These are phyloP conservation scores for Miscanthus lutarioriparius DNA, from an alignment of 176 grass and related monocot species.

Conservation along the genomic window DNA sequence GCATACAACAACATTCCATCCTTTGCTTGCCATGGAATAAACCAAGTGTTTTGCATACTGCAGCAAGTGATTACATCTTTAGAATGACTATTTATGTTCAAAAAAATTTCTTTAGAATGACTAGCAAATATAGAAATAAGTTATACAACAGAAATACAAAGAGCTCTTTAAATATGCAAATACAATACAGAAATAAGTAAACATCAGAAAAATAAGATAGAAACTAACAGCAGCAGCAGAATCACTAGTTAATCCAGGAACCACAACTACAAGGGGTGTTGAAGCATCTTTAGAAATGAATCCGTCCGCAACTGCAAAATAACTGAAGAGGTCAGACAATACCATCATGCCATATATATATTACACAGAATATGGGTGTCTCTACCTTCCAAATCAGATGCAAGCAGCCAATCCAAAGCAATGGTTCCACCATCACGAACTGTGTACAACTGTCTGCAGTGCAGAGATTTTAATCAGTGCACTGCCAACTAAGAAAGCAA, in stretches of 20 bases:
- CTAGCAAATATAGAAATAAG: slow-evolving; percentile 23
- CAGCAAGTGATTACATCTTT: slow-evolving; percentile 34
- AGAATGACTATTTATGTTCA: slow-evolving; percentile 21
- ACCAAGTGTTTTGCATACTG: slow-evolving; percentile 87
- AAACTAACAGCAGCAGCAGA: slow-evolving; percentile 82
- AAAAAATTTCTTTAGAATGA: slow-evolving; percentile 28
- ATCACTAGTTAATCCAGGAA: slow-evolving; percentile 92
- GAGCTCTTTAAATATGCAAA: slow-evolving; percentile 24
- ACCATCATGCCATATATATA: slow-evolving; percentile 32
- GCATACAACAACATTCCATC: slow-evolving; percentile 93
- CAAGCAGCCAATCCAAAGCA: slow-evolving; percentile 88
- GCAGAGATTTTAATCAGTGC: slow-evolving; percentile 24
- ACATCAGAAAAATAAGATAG: slow-evolving; percentile 19
- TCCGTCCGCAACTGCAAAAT: slow-evolving; percentile 54
- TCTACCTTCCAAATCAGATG: slow-evolving; percentile 59
- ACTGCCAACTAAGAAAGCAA: slow-evolving; percentile 13
- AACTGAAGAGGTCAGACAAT: slow-evolving; percentile 33
- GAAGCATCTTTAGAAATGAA: slow-evolving; percentile 73
- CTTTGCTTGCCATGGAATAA: slow-evolving; percentile 68
- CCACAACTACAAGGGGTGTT: slow-evolving; percentile 73
- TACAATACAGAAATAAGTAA: background rate
- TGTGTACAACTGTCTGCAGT: slow-evolving; percentile 81
- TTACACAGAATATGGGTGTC: background rate
- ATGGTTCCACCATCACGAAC: slow-evolving; percentile 77
- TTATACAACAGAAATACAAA: slow-evolving; percentile 16